Evolutionary conservation across 352 stramenopile genomes (phyloP), one percentile per base, ranked within the genome.

Genomic region (Phytophthora quininea): DNA sequence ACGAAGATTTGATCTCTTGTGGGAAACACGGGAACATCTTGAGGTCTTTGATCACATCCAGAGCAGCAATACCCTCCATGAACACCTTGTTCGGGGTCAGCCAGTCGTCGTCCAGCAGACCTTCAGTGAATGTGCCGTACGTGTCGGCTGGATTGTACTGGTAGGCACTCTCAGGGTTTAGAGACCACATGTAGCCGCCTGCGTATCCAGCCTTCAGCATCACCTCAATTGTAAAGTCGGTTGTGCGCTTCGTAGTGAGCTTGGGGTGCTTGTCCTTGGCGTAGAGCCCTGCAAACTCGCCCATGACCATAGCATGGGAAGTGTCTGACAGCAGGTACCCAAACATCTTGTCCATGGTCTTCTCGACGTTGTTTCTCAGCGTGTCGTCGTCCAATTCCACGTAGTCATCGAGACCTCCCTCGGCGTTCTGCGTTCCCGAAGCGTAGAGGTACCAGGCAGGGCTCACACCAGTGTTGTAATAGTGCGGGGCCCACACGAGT

Each of bases 131-230:
- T 1, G 54, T 43, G 10, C 77, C 80, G 35, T 70, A 68, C 32
- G 40, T 84, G 57, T 86, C 76, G 14, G 79, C 77, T 0, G 83
- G 83, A 61, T 91, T 91, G 65, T 74, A 91, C 62, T 87, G 75
- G 70, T 91, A 91, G 48, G 79, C 83, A 62, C 74, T 87, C 64
- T 90, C 84, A 0, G 84, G 84, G 54, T 92, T 92, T 14, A 92
- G 56, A 15, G 81, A 89, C 84, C 84, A 92, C 81, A 92, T 89
- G 58, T 86, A 92, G 9, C 71, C 82, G 11, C 84, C 84, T 1
- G 80, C 81, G 53, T 86, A 84, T 1, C 59, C 62, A 2, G 64
- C 54, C 43, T 89, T 63, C 27, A 92, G 49, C 69, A 89, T 86
- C 8, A 81, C 62, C 11, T 88, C 62, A 30, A 92, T 88, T 10